These are phyloP conservation scores for Apiotrichum veenhuisii DNA, from an alignment of 1,284 basidiomycete genomes.

Conservation along the genomic window DNA sequence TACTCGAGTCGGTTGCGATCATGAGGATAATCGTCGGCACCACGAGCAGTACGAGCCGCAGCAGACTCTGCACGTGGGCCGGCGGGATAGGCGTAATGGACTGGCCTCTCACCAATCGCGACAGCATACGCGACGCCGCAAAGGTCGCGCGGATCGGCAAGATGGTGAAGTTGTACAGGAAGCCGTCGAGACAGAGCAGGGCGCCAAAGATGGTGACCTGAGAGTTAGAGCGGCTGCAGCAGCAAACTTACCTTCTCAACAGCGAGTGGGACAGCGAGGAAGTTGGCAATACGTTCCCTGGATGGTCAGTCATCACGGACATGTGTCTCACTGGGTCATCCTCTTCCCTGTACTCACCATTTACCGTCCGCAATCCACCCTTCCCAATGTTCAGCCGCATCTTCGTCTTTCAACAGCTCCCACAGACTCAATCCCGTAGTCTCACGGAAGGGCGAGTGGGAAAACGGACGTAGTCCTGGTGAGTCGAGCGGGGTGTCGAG, in stretches of 20 bases:
- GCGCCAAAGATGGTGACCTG: constrained; percentile 91
- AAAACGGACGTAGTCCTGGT: not conserved
- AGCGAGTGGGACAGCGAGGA: constrained; percentile 85
- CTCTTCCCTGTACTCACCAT: constrained; percentile 30
- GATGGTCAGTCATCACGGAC: not conserved
- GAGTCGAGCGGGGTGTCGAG: not conserved
- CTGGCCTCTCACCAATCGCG: constrained; percentile 15
- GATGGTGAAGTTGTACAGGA: constrained; percentile 97
- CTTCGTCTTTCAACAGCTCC: constrained; percentile 43
- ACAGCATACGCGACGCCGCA: constrained; percentile 61
- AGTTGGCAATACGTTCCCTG: constrained; percentile 96
- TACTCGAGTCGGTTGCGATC: constrained; percentile 88
- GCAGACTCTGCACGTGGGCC: constrained; percentile 53
- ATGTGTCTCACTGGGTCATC: no score
- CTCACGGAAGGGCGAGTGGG: not conserved
- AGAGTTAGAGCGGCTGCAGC: not conserved
- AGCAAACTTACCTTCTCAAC: constrained; percentile 73
- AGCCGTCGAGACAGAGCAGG: constrained; percentile 91
- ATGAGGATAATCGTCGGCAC: constrained; percentile 71
- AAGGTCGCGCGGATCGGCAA: constrained; percentile 82
- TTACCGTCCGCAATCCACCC: constrained; percentile 48
- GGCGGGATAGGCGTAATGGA: constrained; percentile 31
- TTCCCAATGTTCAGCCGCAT: constrained; percentile 45
- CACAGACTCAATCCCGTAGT: constrained; percentile 7
- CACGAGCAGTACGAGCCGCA: constrained; percentile 73